These are phyloP conservation scores for Cystobasidium sp. DNA, from an alignment of 1,284 basidiomycete genomes.

Conservation along the genomic window DNA sequence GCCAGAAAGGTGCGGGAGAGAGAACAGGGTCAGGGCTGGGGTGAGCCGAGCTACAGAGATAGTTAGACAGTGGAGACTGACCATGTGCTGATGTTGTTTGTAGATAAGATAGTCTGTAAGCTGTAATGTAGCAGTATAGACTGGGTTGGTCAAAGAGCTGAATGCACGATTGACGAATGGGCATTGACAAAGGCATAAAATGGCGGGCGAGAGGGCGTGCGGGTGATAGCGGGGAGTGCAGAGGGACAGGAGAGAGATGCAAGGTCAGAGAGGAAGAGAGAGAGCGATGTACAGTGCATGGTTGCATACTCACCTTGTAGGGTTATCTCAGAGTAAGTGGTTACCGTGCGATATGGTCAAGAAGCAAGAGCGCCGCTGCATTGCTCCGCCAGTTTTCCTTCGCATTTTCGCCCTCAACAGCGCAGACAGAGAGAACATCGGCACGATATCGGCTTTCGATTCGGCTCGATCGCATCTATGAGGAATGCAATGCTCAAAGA, in stretches of 20 bases:
- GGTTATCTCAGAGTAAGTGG: too few species aligned
- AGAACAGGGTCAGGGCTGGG: slow-evolving; percentile 2
- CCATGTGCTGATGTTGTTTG: slow-evolving; percentile 14
- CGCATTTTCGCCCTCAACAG: too few species aligned
- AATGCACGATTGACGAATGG: neutral
- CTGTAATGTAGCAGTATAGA: neutral
- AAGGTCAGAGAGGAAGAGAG: neutral
- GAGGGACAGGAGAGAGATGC: neutral
- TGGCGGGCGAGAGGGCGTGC: neutral
- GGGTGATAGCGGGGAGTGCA: neutral
- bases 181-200: slow-evolving; percentile 15
- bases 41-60: too few species aligned
- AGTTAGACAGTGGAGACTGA: too few species aligned
- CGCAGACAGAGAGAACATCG: too few species aligned
- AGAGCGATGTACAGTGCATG: neutral
- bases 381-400: too few species aligned
- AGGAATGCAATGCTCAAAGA: too few species aligned
- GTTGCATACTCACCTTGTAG: neutral
- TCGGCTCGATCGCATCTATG: too few species aligned
- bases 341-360: too few species aligned
- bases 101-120: neutral
- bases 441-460: too few species aligned
- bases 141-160: neutral
- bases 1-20: neutral
- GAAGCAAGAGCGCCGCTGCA: too few species aligned